These are phyloP conservation scores for Solanum ossicruentum DNA, from an alignment of 257 asterid genomes.

Conservation along the genomic window DNA sequence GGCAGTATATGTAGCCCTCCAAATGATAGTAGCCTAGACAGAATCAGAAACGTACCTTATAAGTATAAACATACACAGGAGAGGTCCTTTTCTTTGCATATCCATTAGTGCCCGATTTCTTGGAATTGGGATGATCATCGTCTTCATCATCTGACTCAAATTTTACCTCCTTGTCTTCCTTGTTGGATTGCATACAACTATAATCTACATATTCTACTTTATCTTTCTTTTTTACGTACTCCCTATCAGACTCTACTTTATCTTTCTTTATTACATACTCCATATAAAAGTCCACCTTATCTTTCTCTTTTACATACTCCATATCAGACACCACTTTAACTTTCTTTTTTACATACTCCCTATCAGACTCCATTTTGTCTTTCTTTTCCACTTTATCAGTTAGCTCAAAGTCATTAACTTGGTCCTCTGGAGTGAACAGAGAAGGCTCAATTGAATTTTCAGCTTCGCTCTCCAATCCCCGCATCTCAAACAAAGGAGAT, in stretches of 20 bases:
- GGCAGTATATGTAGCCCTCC: neutral
- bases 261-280: neutral
- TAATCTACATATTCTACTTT: neutral
- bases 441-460: constrained; percentile 12
- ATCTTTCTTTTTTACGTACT: neutral
- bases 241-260: neutral
- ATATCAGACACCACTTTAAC: neutral
- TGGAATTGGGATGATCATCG: constrained; percentile 22
- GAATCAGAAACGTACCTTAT: constrained; percentile 37
- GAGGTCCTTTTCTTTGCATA: constrained; percentile 26
- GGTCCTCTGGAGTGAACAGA: constrained; percentile 13
- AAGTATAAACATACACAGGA: constrained; percentile 47
- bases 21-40: neutral
- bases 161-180: constrained; percentile 4
- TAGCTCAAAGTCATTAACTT: constrained; percentile 11
- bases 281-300: neutral
- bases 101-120: constrained; percentile 23
- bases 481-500: constrained; percentile 67
- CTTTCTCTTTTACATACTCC: neutral
- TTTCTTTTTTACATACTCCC: neutral
- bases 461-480: constrained; percentile 40
- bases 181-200: neutral
- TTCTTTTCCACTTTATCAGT: constrained; percentile 9
- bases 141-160: constrained; percentile 28
- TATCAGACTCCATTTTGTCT: neutral